Evolutionary conservation across 148 eudicot genomes (phyloP).

Genomic region (Vaccinium corymbosum): DNA sequence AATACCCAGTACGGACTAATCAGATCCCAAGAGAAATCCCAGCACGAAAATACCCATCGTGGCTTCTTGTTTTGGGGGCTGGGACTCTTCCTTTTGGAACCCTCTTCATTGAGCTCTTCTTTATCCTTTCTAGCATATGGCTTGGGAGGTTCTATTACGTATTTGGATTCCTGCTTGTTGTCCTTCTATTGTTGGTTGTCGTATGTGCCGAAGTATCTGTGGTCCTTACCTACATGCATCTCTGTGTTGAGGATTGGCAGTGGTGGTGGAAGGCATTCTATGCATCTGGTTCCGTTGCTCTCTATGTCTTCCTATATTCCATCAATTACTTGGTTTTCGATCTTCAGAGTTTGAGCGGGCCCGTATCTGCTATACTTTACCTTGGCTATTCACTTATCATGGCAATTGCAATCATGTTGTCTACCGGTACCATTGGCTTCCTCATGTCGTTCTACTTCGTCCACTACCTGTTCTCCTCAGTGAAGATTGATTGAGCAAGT

Average conservation of each 20-base stretch:
- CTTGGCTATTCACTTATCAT: constrained; percentile 61
- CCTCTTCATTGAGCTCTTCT: constrained; percentile 59
- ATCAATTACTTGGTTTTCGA: constrained; percentile 58
- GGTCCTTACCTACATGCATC: constrained; percentile 66
- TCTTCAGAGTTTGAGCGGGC: constrained; percentile 55
- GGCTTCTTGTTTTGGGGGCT: constrained; percentile 65
- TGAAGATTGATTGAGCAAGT: constrained; percentile 45
- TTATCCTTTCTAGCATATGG: constrained; percentile 62
- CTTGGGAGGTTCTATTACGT: constrained; percentile 61
- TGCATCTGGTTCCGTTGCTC: constrained; percentile 61
- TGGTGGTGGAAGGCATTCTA: constrained; percentile 84
- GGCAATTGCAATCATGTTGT: constrained; percentile 56
- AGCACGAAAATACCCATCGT: constrained; percentile 53
- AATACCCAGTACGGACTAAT: constrained; percentile 52
- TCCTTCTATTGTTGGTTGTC: constrained; percentile 39
- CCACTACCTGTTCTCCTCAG: constrained; percentile 62
- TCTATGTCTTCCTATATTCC: constrained; percentile 64
- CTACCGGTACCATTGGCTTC: constrained; percentile 66
- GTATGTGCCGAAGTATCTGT: constrained; percentile 63
- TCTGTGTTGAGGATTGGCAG: constrained; percentile 66
- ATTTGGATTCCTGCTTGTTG: constrained; percentile 57
- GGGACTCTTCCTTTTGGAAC: constrained; percentile 73
- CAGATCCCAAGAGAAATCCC: constrained; percentile 65
- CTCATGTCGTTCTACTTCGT: constrained; percentile 53
- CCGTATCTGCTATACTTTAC: constrained; percentile 54